Evolutionary conservation across 768 basidiomycete genomes (phyloP), one percentile per base, ranked within the genome.

Genomic region (Russula virescens): DNA sequence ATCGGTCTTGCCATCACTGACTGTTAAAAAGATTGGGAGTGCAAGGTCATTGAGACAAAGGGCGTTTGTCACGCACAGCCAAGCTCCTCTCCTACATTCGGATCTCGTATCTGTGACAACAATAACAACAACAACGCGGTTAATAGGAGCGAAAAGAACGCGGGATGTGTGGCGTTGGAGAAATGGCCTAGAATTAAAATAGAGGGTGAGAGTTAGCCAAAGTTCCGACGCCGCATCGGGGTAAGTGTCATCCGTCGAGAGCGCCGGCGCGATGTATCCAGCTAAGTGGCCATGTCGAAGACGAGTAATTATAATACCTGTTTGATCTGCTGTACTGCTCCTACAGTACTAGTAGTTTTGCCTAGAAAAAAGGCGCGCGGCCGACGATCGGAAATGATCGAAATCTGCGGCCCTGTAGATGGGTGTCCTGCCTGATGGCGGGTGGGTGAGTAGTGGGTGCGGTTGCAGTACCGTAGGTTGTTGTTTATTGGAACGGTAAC

Each of bases 351-450:
- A n/a, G n/a, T 31, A 31, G 31, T 8, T 8, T 31, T 31, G 31
- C 31, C 38, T 11, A 11, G 38, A 25, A 51, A 25, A 43, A 51
- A 52, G 16, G 55, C 43, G 43, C 31, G 43, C 31, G 26, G 62
- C 62, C 56, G 62, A 63, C 62, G 62, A 58, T 63, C 62, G 62
- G 56, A 48, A 45, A 18, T 25, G 56, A 55, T 62, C 61, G 43
- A 40, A 62, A 58, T 58, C 45, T 35, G 16, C 31, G 23, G 25
- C 19, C n/a, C 38, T 26, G 23, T 21, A 38, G 21, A 13, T 19
- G 16, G 28, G 28, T 25, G n/a, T 31, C 35, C 35, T 19, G 13
- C 28, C 3, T 23, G 35, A 34, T 31, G 21, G 51, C 34, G 34
- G 34, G 10, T 35, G 5, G 38, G 38, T 38, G 13, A 14, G 38